Evolutionary conservation across 164 flowering plant species (phyloP).

Genomic region (Vitis cinerea): DNA sequence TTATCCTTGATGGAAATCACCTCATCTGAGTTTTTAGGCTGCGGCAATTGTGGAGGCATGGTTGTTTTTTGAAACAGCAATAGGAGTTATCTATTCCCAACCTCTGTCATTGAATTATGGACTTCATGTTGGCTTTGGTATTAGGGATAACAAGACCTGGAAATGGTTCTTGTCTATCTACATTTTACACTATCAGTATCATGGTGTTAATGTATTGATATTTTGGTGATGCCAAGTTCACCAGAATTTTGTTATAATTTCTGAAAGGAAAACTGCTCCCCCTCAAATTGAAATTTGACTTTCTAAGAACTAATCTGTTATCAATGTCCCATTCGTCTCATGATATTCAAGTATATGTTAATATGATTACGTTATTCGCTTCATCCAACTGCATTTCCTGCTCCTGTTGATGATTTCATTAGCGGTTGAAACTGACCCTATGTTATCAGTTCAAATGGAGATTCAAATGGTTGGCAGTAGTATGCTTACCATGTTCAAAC

Average conservation of each 20-base stretch:
- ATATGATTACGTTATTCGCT: background rate
- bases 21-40: conserved; percentile 1
- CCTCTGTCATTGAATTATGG: background rate
- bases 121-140: background rate
- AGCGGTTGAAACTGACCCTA: background rate
- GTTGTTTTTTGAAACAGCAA: background rate
- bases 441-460: background rate
- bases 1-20: background rate
- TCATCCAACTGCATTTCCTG: background rate
- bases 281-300: no score
- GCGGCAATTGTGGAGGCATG: background rate
- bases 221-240: background rate
- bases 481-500: background rate
- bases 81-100: background rate
- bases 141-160: background rate
- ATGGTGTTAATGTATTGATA: background rate
- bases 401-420: background rate
- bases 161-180: background rate
- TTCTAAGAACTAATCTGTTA: no score
- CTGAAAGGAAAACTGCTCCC: background rate
- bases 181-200: background rate
- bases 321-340: no score
- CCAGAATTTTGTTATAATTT: background rate
- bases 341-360: no score
- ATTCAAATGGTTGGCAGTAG: background rate